Conservation (phyloP, 805 yeast species). For the Starmerella vaccinii region DNA sequence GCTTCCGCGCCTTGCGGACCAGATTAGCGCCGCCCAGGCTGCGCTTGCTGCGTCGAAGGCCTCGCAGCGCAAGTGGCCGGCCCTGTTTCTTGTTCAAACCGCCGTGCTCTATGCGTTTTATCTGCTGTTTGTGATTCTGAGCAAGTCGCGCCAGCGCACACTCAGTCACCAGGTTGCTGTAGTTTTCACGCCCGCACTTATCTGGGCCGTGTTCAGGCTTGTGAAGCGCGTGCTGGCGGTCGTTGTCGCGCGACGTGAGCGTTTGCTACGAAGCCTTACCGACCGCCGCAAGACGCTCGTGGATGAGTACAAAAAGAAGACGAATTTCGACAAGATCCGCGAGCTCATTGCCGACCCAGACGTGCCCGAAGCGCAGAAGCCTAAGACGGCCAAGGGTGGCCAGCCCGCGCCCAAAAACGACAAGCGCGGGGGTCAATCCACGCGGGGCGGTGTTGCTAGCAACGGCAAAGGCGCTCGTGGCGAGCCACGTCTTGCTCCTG, state of each 20-base stretch:
- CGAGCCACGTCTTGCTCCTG: neutral
- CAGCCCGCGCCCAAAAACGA: neutral
- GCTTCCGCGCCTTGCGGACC: conserved; percentile 27
- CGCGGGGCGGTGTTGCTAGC: neutral
- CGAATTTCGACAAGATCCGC: conserved; percentile 67
- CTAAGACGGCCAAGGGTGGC: conserved; percentile 21
- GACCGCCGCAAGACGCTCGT: conserved; percentile 45
- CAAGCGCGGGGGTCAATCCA: neutral
- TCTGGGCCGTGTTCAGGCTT: neutral
- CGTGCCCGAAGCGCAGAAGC: conserved; percentile 34
- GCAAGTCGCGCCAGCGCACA: neutral
- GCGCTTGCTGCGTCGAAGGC: conserved; percentile 20
- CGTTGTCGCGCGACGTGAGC: conserved; percentile 26
- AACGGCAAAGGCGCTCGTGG: neutral
- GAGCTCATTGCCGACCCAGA: conserved; percentile 63
- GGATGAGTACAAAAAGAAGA: conserved; percentile 57
- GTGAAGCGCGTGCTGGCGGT: conserved; percentile 15
- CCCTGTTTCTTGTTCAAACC: conserved; percentile 26
- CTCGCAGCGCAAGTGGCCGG: conserved; percentile 26
- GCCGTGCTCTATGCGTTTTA: neutral
- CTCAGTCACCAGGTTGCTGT: neutral
- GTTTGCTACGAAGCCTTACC: conserved; percentile 32
- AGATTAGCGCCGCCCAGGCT: conserved; percentile 21
- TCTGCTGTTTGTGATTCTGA: neutral
- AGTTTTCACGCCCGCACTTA: neutral